These are phyloP conservation scores for Rhodotorula kratochvilovae DNA, from an alignment of 768 basidiomycete genomes.

Conservation along the genomic window DNA sequence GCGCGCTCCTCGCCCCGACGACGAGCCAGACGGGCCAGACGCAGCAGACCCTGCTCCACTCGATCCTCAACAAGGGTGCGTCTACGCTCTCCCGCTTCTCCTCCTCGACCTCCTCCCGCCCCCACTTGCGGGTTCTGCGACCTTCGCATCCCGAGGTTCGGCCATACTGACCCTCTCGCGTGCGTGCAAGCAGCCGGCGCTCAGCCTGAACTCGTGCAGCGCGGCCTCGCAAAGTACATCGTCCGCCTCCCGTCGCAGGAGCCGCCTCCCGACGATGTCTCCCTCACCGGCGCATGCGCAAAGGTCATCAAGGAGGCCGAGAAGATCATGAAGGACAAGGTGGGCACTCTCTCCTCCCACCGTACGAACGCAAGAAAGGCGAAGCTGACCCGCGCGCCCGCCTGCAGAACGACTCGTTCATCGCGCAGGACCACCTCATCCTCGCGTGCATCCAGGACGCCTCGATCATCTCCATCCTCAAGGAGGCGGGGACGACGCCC, in stretches of 20 bases:
- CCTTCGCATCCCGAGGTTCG: no score
- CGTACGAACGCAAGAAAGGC: no score
- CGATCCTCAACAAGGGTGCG: conserved; percentile 36
- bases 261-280: conserved; percentile 77
- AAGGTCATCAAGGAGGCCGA: conserved; percentile 73
- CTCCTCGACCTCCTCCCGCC: not conserved
- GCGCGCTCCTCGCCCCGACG: conserved; percentile 69
- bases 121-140: not conserved
- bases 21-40: conserved; percentile 8
- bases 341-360: no score
- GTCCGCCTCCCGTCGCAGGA: conserved; percentile 76
- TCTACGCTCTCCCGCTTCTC: not conserved
- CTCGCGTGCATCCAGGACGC: conserved; percentile 75
- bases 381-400: no score
- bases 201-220: conserved; percentile 62
- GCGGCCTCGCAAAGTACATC: conserved; percentile 68
- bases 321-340: conserved; percentile 62
- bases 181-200: conserved; percentile 62
- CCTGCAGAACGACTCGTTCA: conserved; percentile 70
- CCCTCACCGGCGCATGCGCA: conserved; percentile 57
- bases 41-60: conserved; percentile 8
- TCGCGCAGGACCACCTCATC: conserved; percentile 87
- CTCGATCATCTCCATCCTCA: conserved; percentile 63
- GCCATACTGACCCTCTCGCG: conserved; percentile 32
- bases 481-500: conserved; percentile 64